Evolutionary conservation across 2,329 filamentous ascomycete genomes (phyloP).

Genomic region (Diplodia intermedia): DNA sequence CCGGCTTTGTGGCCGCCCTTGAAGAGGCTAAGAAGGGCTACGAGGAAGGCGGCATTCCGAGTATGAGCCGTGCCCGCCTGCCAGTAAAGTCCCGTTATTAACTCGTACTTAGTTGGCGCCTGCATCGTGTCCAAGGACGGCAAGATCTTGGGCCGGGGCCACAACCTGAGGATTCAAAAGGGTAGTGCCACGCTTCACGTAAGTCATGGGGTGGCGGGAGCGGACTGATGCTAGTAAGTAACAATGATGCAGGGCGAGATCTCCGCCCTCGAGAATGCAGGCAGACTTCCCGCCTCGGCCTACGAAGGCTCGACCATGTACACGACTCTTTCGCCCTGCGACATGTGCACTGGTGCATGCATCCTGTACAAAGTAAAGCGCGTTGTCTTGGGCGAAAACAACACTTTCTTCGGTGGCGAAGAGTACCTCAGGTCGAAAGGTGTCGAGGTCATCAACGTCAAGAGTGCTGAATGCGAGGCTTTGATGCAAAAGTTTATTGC

Average conservation of each 20-base stretch:
- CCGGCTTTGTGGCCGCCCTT: conserved; percentile 64
- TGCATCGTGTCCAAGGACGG: conserved; percentile 72
- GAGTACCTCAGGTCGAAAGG: conserved; percentile 71
- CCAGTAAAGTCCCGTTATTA: conserved; percentile 35
- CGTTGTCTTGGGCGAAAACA: conserved; percentile 76
- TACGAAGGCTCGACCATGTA: conserved; percentile 82
- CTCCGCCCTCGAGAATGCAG: conserved; percentile 75
- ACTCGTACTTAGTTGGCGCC: conserved; percentile 53
- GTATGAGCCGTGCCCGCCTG: conserved; percentile 12
- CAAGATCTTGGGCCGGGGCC: conserved; percentile 72
- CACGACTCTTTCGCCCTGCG: conserved; percentile 79
- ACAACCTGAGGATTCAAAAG: conserved; percentile 78
- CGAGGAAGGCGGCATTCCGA: conserved; percentile 65
- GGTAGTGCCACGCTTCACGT: conserved; percentile 75
- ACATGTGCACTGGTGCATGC: conserved; percentile 83
- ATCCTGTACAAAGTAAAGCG: conserved; percentile 76
- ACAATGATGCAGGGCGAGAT: conserved; percentile 68
- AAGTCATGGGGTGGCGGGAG: conserved; percentile 37
- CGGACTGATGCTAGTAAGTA: conserved; percentile 33
- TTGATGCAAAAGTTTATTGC: conserved; percentile 76
- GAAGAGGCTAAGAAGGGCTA: conserved; percentile 63
- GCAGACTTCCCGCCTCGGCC: conserved; percentile 70
- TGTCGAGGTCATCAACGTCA: conserved; percentile 75
- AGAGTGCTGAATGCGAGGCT: conserved; percentile 68
- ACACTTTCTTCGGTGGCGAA: conserved; percentile 76